These are phyloP conservation scores for Lipomyces oligophaga DNA, from an alignment of 805 yeast genomes.

Conservation along the genomic window DNA sequence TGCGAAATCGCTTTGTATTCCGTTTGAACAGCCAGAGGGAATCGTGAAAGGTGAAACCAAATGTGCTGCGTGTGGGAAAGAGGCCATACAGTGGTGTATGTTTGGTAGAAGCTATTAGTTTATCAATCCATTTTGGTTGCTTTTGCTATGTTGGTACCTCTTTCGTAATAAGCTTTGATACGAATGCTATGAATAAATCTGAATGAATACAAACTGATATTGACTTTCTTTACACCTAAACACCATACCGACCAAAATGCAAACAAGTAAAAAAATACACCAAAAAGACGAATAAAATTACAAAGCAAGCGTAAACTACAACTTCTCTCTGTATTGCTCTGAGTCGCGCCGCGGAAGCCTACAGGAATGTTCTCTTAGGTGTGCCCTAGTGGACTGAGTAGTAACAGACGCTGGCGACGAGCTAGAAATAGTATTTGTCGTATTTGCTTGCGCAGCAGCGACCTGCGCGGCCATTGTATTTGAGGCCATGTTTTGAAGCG, in stretches of 20 bases:
- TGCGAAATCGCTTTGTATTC: conserved; percentile 96
- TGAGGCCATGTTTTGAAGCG: conserved; percentile 12
- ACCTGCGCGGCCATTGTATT: neutral
- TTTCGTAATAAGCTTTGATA: no score
- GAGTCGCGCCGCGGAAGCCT: neutral
- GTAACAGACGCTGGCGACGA: no score
- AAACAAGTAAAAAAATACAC: no score
- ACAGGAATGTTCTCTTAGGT: conserved; percentile 1
- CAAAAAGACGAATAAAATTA: neutral
- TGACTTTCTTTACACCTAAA: no score
- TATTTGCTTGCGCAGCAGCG: neutral
- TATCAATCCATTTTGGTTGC: no score
- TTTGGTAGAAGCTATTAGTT: conserved; percentile 90
- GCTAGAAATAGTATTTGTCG: neutral
- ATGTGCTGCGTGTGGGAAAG: conserved; percentile 78
- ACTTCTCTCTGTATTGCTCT: conserved; percentile 3
- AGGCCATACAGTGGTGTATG: conserved; percentile 80
- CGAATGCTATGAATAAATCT: no score
- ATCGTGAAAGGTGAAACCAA: conserved; percentile 66
- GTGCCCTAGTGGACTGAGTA: no score
- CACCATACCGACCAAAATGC: no score
- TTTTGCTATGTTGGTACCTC: no score
- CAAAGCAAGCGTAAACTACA: conserved; percentile 3
- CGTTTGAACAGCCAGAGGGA: conserved; percentile 66
- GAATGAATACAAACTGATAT: no score